phyloP scores from a whole-genome alignment of 2,329 filamentous ascomycete species.

The Aspergillus pseudoglaucus region DNA sequence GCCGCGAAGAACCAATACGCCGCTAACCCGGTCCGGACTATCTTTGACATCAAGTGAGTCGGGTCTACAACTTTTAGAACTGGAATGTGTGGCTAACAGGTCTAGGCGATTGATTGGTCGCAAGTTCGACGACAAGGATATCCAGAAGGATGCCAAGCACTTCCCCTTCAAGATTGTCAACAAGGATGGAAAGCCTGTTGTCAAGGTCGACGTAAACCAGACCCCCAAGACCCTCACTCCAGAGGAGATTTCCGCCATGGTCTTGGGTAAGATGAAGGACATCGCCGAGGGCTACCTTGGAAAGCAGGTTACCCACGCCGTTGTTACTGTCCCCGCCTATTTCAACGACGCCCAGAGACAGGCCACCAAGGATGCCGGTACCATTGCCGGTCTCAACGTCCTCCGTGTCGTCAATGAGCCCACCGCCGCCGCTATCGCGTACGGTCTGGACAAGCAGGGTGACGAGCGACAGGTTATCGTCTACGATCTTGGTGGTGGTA shows the following conservation, averaged over 20 bases:
- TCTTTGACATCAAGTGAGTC: slow-evolving; percentile 78
- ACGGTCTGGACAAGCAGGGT: slow-evolving; percentile 81
- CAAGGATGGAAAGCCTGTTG: slow-evolving; percentile 83
- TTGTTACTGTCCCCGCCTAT: slow-evolving; percentile 93
- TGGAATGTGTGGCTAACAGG: slow-evolving; percentile 23
- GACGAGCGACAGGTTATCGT: slow-evolving; percentile 84
- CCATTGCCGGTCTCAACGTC: slow-evolving; percentile 87
- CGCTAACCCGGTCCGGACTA: slow-evolving; percentile 66
- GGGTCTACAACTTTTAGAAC: background rate
- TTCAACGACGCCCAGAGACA: slow-evolving; percentile 98
- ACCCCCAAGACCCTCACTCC: slow-evolving; percentile 57
- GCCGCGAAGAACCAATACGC: slow-evolving; percentile 94
- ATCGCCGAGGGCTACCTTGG: slow-evolving; percentile 57
- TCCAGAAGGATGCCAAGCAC: slow-evolving; percentile 93
- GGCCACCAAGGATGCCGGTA: slow-evolving; percentile 91
- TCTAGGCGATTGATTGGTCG: slow-evolving; percentile 73
- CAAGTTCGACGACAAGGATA: slow-evolving; percentile 75
- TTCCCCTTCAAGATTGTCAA: slow-evolving; percentile 92
- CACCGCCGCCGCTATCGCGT: slow-evolving; percentile 89
- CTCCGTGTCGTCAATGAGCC: slow-evolving; percentile 96
- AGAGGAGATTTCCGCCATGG: slow-evolving; percentile 62
- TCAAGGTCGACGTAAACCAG: slow-evolving; percentile 60
- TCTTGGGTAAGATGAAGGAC: slow-evolving; percentile 62
- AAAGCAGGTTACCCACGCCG: slow-evolving; percentile 55
- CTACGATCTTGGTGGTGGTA: slow-evolving; percentile 91